These are phyloP conservation scores for Erodium moschatum DNA, from an alignment of 441 rosid genomes.

Conservation along the genomic window DNA sequence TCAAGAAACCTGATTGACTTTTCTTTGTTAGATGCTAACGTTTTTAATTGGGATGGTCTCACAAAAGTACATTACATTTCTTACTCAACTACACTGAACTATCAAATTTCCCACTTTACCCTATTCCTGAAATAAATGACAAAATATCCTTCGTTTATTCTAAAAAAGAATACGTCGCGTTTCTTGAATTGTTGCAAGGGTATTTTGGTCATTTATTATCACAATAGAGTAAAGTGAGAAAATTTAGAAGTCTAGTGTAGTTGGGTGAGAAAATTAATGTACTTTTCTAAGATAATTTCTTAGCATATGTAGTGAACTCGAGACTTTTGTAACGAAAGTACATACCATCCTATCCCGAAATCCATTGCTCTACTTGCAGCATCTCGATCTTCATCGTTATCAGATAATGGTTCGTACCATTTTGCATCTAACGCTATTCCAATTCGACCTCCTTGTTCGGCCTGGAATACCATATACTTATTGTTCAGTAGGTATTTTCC, in stretches of 20 bases:
- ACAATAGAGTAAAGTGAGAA: too few relatives aligned
- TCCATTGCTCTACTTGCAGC: constrained; percentile 77
- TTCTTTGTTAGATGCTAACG: constrained; percentile 21
- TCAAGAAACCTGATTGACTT: constrained; percentile 50
- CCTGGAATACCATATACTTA: constrained; percentile 30
- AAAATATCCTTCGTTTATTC: too few relatives aligned
- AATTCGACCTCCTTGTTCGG: constrained; percentile 53
- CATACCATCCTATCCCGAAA: constrained; percentile 72
- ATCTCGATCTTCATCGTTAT: constrained; percentile 56
- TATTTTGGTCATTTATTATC: too few relatives aligned
- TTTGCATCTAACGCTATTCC: constrained; percentile 73
- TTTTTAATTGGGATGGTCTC: too few relatives aligned
- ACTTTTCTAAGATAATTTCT: neutral
- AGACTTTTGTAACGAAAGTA: constrained; percentile 1
- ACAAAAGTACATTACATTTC: too few relatives aligned
- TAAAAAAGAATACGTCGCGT: too few relatives aligned
- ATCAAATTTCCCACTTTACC: too few relatives aligned
- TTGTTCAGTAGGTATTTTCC: neutral
- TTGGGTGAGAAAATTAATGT: too few relatives aligned
- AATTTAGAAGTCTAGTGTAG: too few relatives aligned
- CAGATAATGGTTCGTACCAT: constrained; percentile 72
- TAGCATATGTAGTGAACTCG: neutral
- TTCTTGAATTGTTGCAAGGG: too few relatives aligned
- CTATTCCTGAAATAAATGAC: too few relatives aligned
- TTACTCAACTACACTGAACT: too few relatives aligned